Evolutionary conservation across 1,139 yeast species (phyloP), one percentile per base, ranked within the genome.

Genomic region (Hansenula lynferdii): DNA sequence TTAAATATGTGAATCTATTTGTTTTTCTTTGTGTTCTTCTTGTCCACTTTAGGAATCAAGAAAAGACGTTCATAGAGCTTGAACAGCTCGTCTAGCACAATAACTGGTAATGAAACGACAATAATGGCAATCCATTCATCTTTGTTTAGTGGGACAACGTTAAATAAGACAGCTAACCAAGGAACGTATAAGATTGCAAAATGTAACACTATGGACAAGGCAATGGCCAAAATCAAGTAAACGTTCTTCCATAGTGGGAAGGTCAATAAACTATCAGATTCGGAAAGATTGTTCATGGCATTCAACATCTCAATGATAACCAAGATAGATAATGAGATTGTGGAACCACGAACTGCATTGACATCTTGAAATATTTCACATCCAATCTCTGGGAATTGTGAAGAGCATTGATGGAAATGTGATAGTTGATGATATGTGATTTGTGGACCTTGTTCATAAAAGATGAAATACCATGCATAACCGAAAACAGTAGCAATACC

Each of bases 401-500:
- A 28, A 2, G 59, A 42, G 39, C 69, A 64, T 37, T 56, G 52
- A 38, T 63, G 69, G 51, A 63, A 63, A 39, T 59, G 61, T 6
- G 65, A 55, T 26, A 65, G 49, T 43, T 63, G 60, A 28, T 45
- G 18, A 43, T 50, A 65, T 7, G 59, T 36, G 26, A 64, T 57
- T 39, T 54, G 56, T 10, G 70, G 70, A 6, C 70, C 70, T 22
- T 54, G 47, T 8, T 44, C 37, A 41, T 60, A 60, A 37, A 44
- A 49, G 36, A 64, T 39, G 48, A 63, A 65, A 55, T 63, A 63
- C 70, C 70, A 65, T 12, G 58, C 61, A 41, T 65, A 65, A 12
- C 69, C 69, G 41, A 59, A 61, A n/a, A 65, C 69, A 11, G 70
- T 65, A 5, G 68, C 69, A 29, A 48, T 42, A 21, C 70, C 70